Base-by-base conservation (phyloP, 2,329 filamentous ascomycete species). In the Thelonectria discophora region DNA sequence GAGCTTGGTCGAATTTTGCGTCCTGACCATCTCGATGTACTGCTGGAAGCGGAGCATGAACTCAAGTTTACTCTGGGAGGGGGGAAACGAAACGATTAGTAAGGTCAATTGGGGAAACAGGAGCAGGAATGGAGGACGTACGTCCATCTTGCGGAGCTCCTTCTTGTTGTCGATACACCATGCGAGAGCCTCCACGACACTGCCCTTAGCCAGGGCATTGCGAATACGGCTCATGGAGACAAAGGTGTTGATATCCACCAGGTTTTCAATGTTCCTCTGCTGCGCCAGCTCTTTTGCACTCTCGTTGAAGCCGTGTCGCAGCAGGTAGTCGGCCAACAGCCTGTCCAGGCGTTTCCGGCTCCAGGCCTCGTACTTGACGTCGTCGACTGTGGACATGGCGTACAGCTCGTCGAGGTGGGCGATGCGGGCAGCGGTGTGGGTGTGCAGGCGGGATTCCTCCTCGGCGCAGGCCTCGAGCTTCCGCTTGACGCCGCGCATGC, bases 141-240 rank as follows among this genome's bases (percentile, higher is more conserved):
- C 91, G 76, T 92, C 90, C 78, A 92, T 90, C 82, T 95, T 97
- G 73, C 93, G 91, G 62, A 99, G 80, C 65, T 94, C 91, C 72
- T 94, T 94, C 77, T 96, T 95, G 77, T 97, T 97, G 72, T 98
- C 94, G 15, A 84, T 87, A 75, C 95, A 97, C 95, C 95, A 99
- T 12, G 88, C 86, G 56, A 99, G 78, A 20, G 93, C 94, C 70
- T 96, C 91, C 37, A 84, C 83, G 5, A 94, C 90, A 68, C 88
- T 91, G 32, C 89, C 88, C 40, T 84, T 83, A 45, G 86, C 80
- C 62, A 99, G 79, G 63, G 89, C 91, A 69, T 89, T 84, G 61
- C 92, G 88, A 67, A 98, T 93, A 60, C 84, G 85, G 63, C 90
- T 90, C 80, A 94, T 94, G 69, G 90, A 86, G 55, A 91, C 87